phyloP scores from a whole-genome alignment of 2,329 filamentous ascomycete species.

The Parafenestella ontariensis region DNA sequence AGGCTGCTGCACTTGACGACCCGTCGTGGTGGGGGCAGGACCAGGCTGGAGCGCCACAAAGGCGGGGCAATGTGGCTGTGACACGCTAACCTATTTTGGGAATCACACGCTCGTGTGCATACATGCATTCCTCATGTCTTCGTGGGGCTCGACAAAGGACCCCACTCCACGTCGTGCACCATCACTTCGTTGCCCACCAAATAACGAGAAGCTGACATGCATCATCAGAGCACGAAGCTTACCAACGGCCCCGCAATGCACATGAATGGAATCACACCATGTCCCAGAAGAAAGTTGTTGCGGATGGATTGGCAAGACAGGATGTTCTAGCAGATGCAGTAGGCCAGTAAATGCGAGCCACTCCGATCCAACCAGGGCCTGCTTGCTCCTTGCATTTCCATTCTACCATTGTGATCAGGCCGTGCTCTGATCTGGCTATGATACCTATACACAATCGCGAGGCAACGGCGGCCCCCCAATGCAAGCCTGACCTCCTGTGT shows the following conservation, averaged over 20 bases:
- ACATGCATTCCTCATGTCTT: too few species aligned
- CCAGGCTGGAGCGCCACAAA: conserved; percentile 9
- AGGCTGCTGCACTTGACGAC: conserved; percentile 23
- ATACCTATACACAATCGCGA: conserved; percentile 14
- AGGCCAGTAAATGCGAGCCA: neutral
- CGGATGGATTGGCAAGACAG: conserved; percentile 5
- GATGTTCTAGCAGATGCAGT: conserved; percentile 7
- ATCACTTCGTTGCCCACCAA: too few species aligned
- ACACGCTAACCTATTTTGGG: too few species aligned
- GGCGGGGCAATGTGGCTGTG: conserved; percentile 16
- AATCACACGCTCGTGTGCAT: too few species aligned
- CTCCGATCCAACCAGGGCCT: neutral
- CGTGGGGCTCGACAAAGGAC: too few species aligned
- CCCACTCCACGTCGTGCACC: too few species aligned
- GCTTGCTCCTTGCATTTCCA: conserved; percentile 7
- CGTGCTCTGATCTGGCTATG: conserved; percentile 1
- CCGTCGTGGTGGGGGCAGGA: conserved; percentile 19
- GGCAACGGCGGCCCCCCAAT: conserved; percentile 8
- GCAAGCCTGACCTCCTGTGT: conserved; percentile 14
- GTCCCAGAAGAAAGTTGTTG: neutral
- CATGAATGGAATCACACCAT: too few species aligned
- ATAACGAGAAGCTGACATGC: too few species aligned
- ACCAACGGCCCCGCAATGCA: too few species aligned
- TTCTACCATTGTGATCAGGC: conserved; percentile 1
- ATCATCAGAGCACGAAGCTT: too few species aligned